Conservation (phyloP, 495 filamentous ascomycete species). For the Aspergillus taichungensis region DNA sequence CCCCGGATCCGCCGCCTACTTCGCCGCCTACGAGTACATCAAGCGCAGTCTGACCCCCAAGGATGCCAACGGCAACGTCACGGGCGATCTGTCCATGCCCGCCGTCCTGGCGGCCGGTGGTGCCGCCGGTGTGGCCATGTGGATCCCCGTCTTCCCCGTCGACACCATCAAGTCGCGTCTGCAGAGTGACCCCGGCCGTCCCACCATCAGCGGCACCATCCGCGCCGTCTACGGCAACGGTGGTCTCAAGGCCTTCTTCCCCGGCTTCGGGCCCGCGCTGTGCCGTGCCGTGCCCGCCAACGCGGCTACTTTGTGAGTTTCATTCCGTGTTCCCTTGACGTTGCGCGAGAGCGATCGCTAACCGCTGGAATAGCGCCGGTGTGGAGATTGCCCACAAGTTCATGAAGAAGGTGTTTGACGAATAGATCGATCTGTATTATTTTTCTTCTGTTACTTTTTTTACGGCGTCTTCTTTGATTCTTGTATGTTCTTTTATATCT, state of each 20-base stretch:
- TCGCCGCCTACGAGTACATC: slow-evolving; percentile 92
- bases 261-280: slow-evolving; percentile 87
- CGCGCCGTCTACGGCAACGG: slow-evolving; percentile 68
- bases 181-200: slow-evolving; percentile 83
- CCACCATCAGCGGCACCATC: slow-evolving; percentile 74
- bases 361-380: slow-evolving; percentile 44
- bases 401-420: slow-evolving; percentile 63
- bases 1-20: slow-evolving; percentile 89
- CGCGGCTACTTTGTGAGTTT: slow-evolving; percentile 56
- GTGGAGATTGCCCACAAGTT: slow-evolving; percentile 76
- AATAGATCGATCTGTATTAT: neutral
- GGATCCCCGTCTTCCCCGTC: slow-evolving; percentile 96
- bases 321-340: neutral
- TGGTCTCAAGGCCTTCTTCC: slow-evolving; percentile 92
- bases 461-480: neutral
- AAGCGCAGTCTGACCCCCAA: slow-evolving; percentile 82
- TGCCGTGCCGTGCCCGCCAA: slow-evolving; percentile 92
- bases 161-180: slow-evolving; percentile 93
- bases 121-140: slow-evolving; percentile 93
- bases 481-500: slow-evolving; percentile 8
- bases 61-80: slow-evolving; percentile 65
- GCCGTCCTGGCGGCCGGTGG: slow-evolving; percentile 86
- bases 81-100: slow-evolving; percentile 59
- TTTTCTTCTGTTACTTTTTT: neutral
- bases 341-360: slow-evolving; percentile 3